Conservation (phyloP, 768 basidiomycete genomes). For the Cystobasidium tubakii region DNA sequence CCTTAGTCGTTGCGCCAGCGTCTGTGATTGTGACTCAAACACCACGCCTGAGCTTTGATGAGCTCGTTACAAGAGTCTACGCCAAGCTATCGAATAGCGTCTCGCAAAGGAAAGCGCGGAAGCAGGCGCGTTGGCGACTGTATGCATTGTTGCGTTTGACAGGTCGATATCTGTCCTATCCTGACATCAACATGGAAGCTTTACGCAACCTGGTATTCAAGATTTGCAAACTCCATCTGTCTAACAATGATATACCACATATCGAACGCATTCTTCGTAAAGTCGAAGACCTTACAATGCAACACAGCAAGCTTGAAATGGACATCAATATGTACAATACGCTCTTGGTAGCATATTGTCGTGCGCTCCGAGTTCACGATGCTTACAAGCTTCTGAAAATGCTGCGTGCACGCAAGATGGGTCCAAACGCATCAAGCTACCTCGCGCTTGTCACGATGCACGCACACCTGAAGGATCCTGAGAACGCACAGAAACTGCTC, state of each 20-base stretch:
- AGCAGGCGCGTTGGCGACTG: neutral
- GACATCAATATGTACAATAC: neutral
- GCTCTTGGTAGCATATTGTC: neutral
- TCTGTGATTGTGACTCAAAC: too few species aligned
- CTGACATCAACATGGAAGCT: neutral
- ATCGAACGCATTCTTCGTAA: neutral
- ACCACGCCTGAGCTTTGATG: neutral
- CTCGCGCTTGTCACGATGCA: conserved; percentile 45
- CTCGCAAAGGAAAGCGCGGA: neutral
- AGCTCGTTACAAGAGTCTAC: neutral
- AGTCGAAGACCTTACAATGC: too few species aligned
- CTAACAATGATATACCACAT: neutral
- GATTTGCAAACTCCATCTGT: neutral
- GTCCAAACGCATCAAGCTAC: neutral
- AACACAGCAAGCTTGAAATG: too few species aligned
- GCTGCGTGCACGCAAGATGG: neutral
- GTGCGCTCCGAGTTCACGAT: neutral
- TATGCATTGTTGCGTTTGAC: neutral
- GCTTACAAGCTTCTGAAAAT: neutral
- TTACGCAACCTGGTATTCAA: neutral
- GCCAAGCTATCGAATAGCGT: neutral
- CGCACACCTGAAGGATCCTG: conserved; percentile 44
- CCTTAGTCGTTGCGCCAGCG: too few species aligned
- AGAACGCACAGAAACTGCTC: conserved; percentile 44
- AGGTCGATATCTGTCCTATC: neutral